Base-by-base conservation (phyloP, 1,284 basidiomycete genomes). In the Pterula multifida region DNA sequence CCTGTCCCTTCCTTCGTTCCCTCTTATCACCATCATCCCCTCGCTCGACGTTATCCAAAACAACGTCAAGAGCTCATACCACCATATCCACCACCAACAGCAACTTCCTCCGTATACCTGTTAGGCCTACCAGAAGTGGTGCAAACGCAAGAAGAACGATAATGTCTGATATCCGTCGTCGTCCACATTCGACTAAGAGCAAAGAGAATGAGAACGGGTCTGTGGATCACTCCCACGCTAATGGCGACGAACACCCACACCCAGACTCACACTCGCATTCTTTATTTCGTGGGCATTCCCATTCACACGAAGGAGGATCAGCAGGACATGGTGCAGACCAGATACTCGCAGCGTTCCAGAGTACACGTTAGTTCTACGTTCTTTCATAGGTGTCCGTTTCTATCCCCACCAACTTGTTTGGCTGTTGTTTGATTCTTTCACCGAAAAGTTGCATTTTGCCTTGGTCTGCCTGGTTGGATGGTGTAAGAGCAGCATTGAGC, bases 251-350 rank as follows among this genome's bases (percentile, higher is more conserved):
- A 2, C 67, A 71, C 50, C 55, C 67, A 0, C 76, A 76, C 54
- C 75, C 73, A 9, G 76, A 77, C 55, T 73, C 74, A 26, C 60
- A 80, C 54, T 76, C 82, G 53, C 66, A 72, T 45, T 61, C 63
- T 1, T 81, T 35, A n/a, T 35, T 35, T 35, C n/a, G n/a, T n/a
- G 32, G 32, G 32, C 32, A 85, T 58, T 74, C 75, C 6, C 85
- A 89, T 61, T 75, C 76, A 36, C 82, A 86, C 59, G 72, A 67
- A 23, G 78, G 83, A 52, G 74, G 82, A 47, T 78, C 72, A 25
- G 78, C 85, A 54, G 68, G 68, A n/a, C 78, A 84, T 56, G 76
- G 78, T 39, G 79, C 83, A 22, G 84, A 85, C 58, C 74, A 81
- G 62, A 75, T 92, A 50, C 75, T 91, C 52, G 73, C 83, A 51